These are phyloP conservation scores for Candida saitoana DNA, from an alignment of 805 yeast genomes.

Conservation along the genomic window DNA sequence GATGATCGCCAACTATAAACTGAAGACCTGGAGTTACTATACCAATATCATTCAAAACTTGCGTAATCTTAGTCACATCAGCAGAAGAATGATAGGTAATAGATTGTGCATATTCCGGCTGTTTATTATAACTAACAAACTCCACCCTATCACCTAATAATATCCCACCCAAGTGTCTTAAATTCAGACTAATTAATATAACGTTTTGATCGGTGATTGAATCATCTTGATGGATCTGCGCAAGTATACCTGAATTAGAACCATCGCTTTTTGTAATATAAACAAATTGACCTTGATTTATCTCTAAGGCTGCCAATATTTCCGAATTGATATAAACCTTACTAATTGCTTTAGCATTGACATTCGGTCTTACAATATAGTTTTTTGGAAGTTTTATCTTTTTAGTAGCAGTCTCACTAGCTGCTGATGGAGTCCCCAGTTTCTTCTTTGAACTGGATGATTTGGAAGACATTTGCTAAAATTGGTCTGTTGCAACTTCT, in stretches of 20 bases:
- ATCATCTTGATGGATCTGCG: conserved; percentile 35
- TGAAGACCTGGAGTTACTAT: conserved; percentile 54
- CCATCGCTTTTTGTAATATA: conserved; percentile 40
- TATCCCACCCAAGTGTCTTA: conserved; percentile 33
- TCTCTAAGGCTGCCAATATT: conserved; percentile 44
- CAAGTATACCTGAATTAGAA: conserved; percentile 43
- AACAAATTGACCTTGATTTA: conserved; percentile 44
- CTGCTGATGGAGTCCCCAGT: conserved; percentile 14
- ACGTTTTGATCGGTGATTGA: conserved; percentile 26
- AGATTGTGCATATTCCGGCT: conserved; percentile 40
- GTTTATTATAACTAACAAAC: conserved; percentile 42
- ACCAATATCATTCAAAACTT: conserved; percentile 51
- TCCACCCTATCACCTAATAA: conserved; percentile 47
- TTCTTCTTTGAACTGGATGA: conserved; percentile 19
- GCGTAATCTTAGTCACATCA: conserved; percentile 25
- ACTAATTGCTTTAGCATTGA: conserved; percentile 24
- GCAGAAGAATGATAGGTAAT: conserved; percentile 3
- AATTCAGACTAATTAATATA: conserved; percentile 20
- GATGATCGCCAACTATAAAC: conserved; percentile 9
- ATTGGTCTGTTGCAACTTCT: not conserved
- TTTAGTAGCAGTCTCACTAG: conserved; percentile 19
- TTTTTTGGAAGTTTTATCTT: conserved; percentile 38
- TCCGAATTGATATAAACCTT: conserved; percentile 41
- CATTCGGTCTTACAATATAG: conserved; percentile 37
- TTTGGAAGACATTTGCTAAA: conserved; percentile 18